Evolutionary conservation across 2,329 filamentous ascomycete species (phyloP), one percentile per base, ranked within the genome.

Genomic region (Beauveria brongniartii): DNA sequence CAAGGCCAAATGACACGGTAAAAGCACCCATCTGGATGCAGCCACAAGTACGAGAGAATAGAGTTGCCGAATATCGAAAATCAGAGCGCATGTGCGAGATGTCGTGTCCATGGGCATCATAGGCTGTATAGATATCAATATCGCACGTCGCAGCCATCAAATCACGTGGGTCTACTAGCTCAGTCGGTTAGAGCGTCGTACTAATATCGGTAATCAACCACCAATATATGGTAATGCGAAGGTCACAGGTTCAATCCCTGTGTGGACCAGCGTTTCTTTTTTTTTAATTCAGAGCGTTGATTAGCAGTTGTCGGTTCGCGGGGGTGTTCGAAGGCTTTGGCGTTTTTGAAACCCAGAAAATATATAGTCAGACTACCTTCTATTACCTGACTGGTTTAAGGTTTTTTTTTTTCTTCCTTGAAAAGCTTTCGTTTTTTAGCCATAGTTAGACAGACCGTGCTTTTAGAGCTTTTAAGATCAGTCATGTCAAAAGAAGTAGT

Each of bases 111-210:
- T 30, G 9, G 28, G 8, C 28, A 30, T 30, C 34, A 5, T 37
- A 37, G 34, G 12, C 34, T 37, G 3, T 28, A 9, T 54, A 54
- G n/a, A 43, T 54, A 12, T 6, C 1, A 48, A 48, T 57, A 57
- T 24, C 26, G 8, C 4, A 0, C 5, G 8, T 5, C 18, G 37
- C 18, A 14, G 20, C n/a, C 28, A 57, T 40, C n/a, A 40, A 37
- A 57, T 57, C 55, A 57, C 55, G 55, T 57, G 55, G 55, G 55
- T 57, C 55, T 48, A 57, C 44, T 59, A 59, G 57, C 57, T 59
- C 57, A 59, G 57, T 59, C 50, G 57, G 57, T 59, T 59, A 59
- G 57, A 59, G 57, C 57, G 48, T 59, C 57, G 57, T 59, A 59
- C 57, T 58, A 58, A 63, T 57, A 57, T 57, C 48, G 44, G 56